phyloP scores from a whole-genome alignment of 148 eudicot genomes.

The Suaeda aralocaspica region DNA sequence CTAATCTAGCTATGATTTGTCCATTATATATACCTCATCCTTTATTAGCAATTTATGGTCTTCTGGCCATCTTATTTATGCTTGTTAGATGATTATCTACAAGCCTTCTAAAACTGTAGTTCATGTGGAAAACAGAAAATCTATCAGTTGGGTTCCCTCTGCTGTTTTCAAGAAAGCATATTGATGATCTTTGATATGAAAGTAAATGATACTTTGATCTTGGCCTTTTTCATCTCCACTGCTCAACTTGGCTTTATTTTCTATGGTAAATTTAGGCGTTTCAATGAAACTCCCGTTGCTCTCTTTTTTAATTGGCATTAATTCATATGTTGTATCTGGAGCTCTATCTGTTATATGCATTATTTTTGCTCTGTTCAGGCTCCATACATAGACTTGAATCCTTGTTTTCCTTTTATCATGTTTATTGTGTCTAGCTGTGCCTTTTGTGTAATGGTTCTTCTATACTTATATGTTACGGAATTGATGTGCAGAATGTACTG shows the following conservation, averaged over 20 bases:
- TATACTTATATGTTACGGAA: background rate
- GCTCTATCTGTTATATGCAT: background rate
- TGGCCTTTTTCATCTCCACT: background rate
- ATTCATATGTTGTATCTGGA: background rate
- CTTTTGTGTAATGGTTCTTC: too few relatives aligned
- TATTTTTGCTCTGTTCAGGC: background rate
- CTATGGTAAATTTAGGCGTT: background rate
- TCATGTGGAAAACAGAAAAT: too few relatives aligned
- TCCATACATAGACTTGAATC: background rate
- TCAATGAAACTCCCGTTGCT: background rate
- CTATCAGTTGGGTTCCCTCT: too few relatives aligned
- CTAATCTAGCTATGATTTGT: background rate
- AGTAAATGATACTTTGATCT: too few relatives aligned
- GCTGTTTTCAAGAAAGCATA: too few relatives aligned
- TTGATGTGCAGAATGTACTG: constrained; percentile 82
- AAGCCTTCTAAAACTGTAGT: background rate
- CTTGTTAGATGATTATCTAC: background rate
- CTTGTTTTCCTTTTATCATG: background rate
- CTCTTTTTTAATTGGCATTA: too few relatives aligned
- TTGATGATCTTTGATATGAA: too few relatives aligned
- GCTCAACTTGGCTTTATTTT: background rate
- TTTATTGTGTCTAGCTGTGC: background rate
- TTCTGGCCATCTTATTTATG: background rate
- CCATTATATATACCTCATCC: background rate
- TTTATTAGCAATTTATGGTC: background rate